A percentile compares a stretch with the other conserved stretches of the same genome.
phyloP scores from a whole-genome alignment of 2,329 filamentous ascomycete genomes.

The Diaporthe humulicola region DNA sequence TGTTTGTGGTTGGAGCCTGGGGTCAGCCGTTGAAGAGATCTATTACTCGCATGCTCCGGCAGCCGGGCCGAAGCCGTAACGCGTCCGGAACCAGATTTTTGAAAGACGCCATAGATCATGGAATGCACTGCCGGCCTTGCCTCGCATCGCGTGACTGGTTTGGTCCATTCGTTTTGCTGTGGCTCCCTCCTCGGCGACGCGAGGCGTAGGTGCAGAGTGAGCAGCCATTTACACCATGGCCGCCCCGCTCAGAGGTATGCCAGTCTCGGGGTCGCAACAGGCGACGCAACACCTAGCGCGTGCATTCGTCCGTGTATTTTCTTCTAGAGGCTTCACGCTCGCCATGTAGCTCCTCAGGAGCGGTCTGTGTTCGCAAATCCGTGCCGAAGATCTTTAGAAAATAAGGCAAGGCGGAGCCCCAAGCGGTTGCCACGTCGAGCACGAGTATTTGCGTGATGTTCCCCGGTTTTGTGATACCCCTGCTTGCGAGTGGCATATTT shows the following conservation, averaged over 20 bases:
- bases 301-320: neutral
- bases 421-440: conserved; percentile 17
- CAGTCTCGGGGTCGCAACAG: neutral
- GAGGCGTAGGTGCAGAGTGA: neutral
- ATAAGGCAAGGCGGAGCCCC: neutral
- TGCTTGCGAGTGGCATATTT: neutral
- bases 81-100: neutral
- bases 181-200: neutral
- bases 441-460: neutral
- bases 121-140: neutral
- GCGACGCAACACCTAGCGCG: neutral
- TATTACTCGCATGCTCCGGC: neutral
- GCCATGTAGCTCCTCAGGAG: neutral
- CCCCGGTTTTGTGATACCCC: neutral
- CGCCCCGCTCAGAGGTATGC: neutral
- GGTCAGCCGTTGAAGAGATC: conserved; percentile 5
- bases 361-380: neutral
- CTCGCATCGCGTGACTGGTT: neutral
- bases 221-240: neutral
- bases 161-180: no score
- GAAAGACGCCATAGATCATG: neutral
- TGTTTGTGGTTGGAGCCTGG: neutral
- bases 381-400: neutral
- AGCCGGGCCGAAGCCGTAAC: neutral
- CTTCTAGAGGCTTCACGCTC: neutral